Evolutionary conservation across 495 filamentous ascomycete species (phyloP), one percentile per base, ranked within the genome.

Genomic region (Aspergillus steynii): DNA sequence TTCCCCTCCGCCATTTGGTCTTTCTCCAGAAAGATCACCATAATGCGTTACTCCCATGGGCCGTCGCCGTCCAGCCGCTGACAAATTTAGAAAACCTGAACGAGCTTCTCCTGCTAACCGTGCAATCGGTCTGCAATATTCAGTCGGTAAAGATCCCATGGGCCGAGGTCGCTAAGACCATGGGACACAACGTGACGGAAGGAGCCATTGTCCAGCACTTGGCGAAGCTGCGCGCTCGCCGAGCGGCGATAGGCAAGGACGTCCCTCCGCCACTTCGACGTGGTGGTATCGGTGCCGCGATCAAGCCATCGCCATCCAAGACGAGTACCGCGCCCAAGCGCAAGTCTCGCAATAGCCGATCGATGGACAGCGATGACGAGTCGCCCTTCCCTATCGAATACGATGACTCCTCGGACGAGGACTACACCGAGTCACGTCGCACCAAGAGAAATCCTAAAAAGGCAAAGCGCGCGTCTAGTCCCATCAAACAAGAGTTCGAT

Each of bases 201-300:
- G 75, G 80, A 1, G 77, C 79, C 0, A 78, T 83, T 15, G 65
- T 80, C 1, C 81, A 83, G 60, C 81, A 83, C 48, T 63, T 83
- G 2, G 68, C 77, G 0, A 83, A 83, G 56, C 56, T 83, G 1
- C 79, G 80, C 1, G 5, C n/a, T 5, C 71, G 70, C 26, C 69
- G 77, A 48, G 58, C 69, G 15, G 53, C 64, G 0, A 64, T 69
- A 0, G 67, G 67, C 0, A 73, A 78, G 29, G 51, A 55, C 1
- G 74, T 79, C 2, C 80, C 81, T 0, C 77, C 79, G 2, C 70
- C 75, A 4, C 62, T 81, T n/a, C 70, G 62, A 47, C 69, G 75
- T 29, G 73, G 73, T 12, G 66, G 66, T 26, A 12, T 58, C 32
- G 57, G 34, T 32, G 32, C 56, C 29, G 57, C 58, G 20, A 51